A percentile compares a stretch with the other conserved stretches of the same genome.
Conservation (phyloP, 768 basidiomycete genomes). For the Macrolepiota fuliginosa region DNA sequence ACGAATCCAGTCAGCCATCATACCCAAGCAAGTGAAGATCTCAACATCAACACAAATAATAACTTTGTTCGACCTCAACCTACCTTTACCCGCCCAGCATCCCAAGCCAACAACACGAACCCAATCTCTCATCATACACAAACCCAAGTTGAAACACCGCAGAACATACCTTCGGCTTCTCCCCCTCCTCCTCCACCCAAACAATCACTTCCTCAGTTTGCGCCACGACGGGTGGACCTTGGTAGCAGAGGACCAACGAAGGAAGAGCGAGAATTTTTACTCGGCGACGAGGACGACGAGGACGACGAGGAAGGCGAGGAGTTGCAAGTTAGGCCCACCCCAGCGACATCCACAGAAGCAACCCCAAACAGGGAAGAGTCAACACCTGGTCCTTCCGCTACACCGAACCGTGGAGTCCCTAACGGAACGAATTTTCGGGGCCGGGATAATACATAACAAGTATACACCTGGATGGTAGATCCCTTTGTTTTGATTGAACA, state of each 20-base stretch:
- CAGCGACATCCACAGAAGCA: background rate
- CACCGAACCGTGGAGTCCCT: background rate
- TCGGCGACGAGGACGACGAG: slow-evolving; percentile 31
- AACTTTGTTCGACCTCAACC: slow-evolving; percentile 31
- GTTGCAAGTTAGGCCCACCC: slow-evolving; percentile 10
- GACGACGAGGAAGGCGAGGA: slow-evolving; percentile 26
- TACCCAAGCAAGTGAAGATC: slow-evolving; percentile 24
- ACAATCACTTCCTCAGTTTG: slow-evolving; percentile 14
- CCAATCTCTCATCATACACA: slow-evolving; percentile 43
- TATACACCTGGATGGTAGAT: slow-evolving; percentile 1
- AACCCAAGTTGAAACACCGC: slow-evolving; percentile 21
- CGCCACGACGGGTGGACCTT: slow-evolving; percentile 6
- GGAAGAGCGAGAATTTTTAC: slow-evolving; percentile 35
- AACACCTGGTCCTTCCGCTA: background rate
- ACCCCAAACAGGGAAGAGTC: background rate
- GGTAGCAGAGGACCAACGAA: slow-evolving; percentile 16
- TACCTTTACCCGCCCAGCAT: slow-evolving; percentile 15
- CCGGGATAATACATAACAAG: background rate
- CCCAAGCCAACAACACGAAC: slow-evolving; percentile 31
- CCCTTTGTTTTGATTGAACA: slow-evolving; percentile 1
- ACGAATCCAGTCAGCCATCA: slow-evolving; percentile 43
- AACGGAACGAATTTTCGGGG: slow-evolving; percentile 2
- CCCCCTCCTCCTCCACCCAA: slow-evolving; percentile 17
- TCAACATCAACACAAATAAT: slow-evolving; percentile 12
- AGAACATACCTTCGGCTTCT: slow-evolving; percentile 18